Base-by-base conservation (phyloP, 2,329 filamentous ascomycete species). In the Fusarium concolor region DNA sequence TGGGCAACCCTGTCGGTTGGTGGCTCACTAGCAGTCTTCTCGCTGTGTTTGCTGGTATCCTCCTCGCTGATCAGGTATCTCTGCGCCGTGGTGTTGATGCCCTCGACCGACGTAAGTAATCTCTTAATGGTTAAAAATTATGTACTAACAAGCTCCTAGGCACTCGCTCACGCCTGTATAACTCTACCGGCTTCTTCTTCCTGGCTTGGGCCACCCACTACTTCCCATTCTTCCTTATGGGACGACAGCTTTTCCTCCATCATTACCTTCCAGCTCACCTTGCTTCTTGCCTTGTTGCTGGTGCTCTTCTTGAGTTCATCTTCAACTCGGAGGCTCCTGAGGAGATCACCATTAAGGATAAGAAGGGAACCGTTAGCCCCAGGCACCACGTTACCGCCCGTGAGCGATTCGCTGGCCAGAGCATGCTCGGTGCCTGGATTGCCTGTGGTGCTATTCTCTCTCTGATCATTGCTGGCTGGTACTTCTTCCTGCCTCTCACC, bases 171-270 rank as follows among this genome's bases (percentile, higher is more conserved):
- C 94, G 94, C 68, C 87, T 99, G 49, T 99, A 99, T 83, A 98
- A 98, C 85, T 97, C 94, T 55, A 98, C 96, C 1, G 96, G 96
- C 24, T 99, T 99, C 87, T 96, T 99, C 85, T 98, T 97, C 89
- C 88, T 99, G 58, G 93, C 94, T 56, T 99, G 96, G 96, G 94
- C 93, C 15, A 95, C 94, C 3, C 96, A 99, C 79, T 99, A 97
- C 84, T 89, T 97, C 79, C 95, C 95, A 52, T 99, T 99, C 85
- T 99, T 90, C 83, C 89, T 97, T 68, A 99, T 99, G 95, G 95
- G 95, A 58, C 94, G 95, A 74, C 95, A 99, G 79, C 90, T 97
- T 69, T 99, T 99, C 89, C 81, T 99, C 72, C 96, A 99, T 80
- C 96, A 99, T 81, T 99, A 99, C 77, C 88, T 99, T 5, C 96